phyloP scores from a whole-genome alignment of 441 rosid genomes.

The Bruguiera hainesii region DNA sequence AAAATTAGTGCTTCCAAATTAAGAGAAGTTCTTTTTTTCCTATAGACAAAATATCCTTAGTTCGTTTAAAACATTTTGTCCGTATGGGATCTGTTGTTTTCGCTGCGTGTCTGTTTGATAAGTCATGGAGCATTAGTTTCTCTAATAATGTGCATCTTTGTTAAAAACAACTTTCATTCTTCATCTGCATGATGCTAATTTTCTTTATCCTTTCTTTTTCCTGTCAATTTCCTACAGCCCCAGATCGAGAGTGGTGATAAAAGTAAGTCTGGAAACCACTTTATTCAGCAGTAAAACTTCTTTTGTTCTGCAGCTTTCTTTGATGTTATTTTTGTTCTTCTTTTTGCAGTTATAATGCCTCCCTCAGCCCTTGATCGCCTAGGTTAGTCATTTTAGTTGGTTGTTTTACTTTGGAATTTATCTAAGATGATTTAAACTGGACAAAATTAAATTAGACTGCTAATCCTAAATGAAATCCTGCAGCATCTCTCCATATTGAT shows the following conservation, averaged over 20 bases:
- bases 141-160: background rate
- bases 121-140: too few species aligned
- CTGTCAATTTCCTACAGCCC: constrained; percentile 10
- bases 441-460: background rate
- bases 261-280: constrained; percentile 41
- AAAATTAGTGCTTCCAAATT: background rate
- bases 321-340: background rate
- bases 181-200: background rate
- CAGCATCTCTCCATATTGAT: constrained; percentile 84
- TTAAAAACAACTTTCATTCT: background rate
- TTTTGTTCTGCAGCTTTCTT: constrained; percentile 1
- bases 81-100: too few species aligned
- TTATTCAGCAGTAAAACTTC: constrained; percentile 1
- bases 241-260: constrained; percentile 86
- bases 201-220: background rate
- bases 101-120: too few species aligned
- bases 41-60: too few species aligned
- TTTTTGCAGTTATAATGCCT: constrained; percentile 70
- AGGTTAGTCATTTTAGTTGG: constrained; percentile 40
- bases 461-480: background rate
- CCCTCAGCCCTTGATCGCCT: constrained; percentile 82
- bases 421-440: background rate
- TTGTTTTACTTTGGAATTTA: background rate
- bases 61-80: too few species aligned
- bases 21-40: background rate